These are phyloP conservation scores for Haplographium delicatum DNA, from an alignment of 495 filamentous ascomycete genomes.

Conservation along the genomic window DNA sequence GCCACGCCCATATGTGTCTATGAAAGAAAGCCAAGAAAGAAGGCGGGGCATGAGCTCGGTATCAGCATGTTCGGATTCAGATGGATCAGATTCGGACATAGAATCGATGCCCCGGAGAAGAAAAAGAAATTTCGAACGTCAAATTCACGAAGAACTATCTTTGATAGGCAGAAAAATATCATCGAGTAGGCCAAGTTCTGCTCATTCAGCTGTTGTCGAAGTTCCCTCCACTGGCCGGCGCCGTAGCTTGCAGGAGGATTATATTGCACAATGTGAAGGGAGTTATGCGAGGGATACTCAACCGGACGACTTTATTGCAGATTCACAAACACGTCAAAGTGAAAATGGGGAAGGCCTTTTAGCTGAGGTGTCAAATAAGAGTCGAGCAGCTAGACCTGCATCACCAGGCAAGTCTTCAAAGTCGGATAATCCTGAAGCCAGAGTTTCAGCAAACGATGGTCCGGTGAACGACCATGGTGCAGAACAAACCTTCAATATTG, in stretches of 20 bases:
- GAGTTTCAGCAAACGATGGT: no score
- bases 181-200: conserved; percentile 4
- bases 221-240: conserved; percentile 19
- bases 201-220: conserved; percentile 12
- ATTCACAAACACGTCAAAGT: conserved; percentile 23
- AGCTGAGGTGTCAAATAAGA: no score
- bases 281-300: conserved; percentile 17
- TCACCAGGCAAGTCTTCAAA: no score
- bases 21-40: conserved; percentile 21
- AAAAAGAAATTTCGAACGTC: background rate
- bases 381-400: no score
- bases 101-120: background rate
- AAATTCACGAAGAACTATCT: conserved; percentile 13
- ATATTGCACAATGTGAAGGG: conserved; percentile 16
- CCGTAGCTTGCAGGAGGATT: conserved; percentile 14
- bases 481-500: background rate
- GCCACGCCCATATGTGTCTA: conserved; percentile 15
- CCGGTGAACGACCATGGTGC: no score
- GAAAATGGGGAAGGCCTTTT: no score
- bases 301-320: conserved; percentile 19
- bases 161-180: background rate
- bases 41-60: conserved; percentile 1
- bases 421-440: no score
- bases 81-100: conserved; percentile 13
- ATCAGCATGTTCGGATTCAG: conserved; percentile 12